Evolutionary conservation across 495 filamentous ascomycete genomes (phyloP).

Genomic region (Geopyxis carbonaria): DNA sequence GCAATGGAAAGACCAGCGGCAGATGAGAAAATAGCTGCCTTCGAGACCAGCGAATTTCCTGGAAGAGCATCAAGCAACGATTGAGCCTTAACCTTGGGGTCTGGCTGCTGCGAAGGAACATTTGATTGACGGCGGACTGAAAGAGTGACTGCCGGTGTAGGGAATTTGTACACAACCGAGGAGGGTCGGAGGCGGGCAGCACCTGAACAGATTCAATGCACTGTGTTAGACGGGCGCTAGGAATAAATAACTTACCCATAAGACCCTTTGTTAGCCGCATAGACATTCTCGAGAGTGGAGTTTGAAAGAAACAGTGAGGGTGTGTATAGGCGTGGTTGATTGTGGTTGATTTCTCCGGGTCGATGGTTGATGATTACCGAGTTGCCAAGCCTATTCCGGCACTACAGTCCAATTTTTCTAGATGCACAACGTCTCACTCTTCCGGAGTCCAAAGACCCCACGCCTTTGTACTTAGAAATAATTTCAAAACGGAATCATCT

Average conservation of each 20-base stretch:
- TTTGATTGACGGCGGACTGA: slow-evolving; percentile 53
- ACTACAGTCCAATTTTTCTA: no score
- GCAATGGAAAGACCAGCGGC: slow-evolving; percentile 77
- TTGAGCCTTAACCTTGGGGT: slow-evolving; percentile 87
- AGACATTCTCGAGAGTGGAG: slow-evolving; percentile 19
- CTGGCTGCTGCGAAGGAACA: slow-evolving; percentile 45
- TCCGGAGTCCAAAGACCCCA: no score
- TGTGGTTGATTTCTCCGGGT: slow-evolving; percentile 4
- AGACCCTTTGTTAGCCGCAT: slow-evolving; percentile 24
- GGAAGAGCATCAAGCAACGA: slow-evolving; percentile 82
- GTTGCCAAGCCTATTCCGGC: slow-evolving; percentile 3
- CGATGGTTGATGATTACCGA: slow-evolving; percentile 2
- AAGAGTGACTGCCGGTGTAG: slow-evolving; percentile 39
- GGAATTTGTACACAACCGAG: slow-evolving; percentile 34
- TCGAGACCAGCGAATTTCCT: slow-evolving; percentile 70
- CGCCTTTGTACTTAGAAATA: no score
- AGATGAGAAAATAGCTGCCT: slow-evolving; percentile 89
- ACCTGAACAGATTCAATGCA: slow-evolving; percentile 34
- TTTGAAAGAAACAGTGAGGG: not conserved
- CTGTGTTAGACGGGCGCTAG: slow-evolving; percentile 1
- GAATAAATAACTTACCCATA: slow-evolving; percentile 13
- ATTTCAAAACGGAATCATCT: no score
- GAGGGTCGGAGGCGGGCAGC: slow-evolving; percentile 69
- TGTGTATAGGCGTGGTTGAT: slow-evolving; percentile 1
- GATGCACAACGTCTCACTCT: no score